Conservation (phyloP, 345 rosid species). For the Lepidium sativum region DNA sequence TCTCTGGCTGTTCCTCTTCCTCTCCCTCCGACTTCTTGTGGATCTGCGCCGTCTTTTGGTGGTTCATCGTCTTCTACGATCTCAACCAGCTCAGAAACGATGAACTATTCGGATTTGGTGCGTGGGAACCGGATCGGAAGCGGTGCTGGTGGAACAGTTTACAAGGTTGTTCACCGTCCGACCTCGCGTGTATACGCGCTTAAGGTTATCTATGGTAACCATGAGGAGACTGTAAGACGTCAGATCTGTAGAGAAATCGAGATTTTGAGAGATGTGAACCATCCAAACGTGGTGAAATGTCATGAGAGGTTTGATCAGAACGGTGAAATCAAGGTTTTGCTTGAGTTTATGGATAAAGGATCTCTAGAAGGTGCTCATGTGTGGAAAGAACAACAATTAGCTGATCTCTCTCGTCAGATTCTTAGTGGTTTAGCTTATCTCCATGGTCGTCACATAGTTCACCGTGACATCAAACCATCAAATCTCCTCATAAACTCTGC, state of each 20-base stretch:
- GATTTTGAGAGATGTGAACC: constrained; percentile 75
- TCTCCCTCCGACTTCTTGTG: constrained; percentile 38
- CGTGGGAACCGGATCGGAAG: constrained; percentile 67
- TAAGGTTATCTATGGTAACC: constrained; percentile 81
- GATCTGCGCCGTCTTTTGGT: constrained; percentile 29
- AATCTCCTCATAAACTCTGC: constrained; percentile 60
- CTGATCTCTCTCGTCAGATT: constrained; percentile 67
- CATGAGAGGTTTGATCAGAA: constrained; percentile 79
- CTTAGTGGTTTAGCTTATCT: constrained; percentile 75
- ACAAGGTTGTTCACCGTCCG: constrained; percentile 70
- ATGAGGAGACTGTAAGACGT: constrained; percentile 70
- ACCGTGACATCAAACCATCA: constrained; percentile 88
- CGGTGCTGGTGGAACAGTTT: constrained; percentile 92
- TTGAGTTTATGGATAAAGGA: constrained; percentile 88
- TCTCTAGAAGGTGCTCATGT: constrained; percentile 70
- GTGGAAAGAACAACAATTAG: constrained; percentile 35
- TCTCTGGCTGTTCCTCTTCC: constrained; percentile 77
- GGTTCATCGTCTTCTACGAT: not conserved
- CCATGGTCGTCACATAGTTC: constrained; percentile 71
- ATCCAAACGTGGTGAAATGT: constrained; percentile 81
- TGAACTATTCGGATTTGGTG: constrained; percentile 46
- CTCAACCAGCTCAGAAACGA: constrained; percentile 5
- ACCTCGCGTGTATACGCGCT: constrained; percentile 51
- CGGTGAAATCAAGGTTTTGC: constrained; percentile 85
- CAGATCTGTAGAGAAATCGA: constrained; percentile 94